phyloP scores from a whole-genome alignment of 2,329 filamentous ascomycete genomes.

The Phaeosphaeria sp. region DNA sequence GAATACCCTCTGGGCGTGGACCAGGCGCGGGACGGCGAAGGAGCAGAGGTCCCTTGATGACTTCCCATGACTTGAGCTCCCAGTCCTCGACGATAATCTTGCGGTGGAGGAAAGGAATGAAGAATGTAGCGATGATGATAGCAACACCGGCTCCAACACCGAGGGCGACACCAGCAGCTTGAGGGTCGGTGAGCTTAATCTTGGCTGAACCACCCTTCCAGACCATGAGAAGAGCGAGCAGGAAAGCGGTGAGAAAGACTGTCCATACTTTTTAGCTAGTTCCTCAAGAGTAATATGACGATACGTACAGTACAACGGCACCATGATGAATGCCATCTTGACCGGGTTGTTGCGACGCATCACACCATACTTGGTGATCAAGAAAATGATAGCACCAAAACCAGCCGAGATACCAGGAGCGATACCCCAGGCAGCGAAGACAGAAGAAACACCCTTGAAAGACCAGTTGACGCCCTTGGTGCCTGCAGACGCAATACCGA shows the following conservation, averaged over 20 bases:
- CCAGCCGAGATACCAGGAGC: conserved; percentile 62
- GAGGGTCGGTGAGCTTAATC: conserved; percentile 57
- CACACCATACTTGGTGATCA: conserved; percentile 63
- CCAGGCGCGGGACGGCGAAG: conserved; percentile 47
- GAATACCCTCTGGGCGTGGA: conserved; percentile 50
- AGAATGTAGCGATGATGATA: conserved; percentile 59
- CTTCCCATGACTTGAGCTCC: conserved; percentile 63
- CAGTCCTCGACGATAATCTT: conserved; percentile 67
- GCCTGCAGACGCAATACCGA: conserved; percentile 60
- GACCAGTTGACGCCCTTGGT: conserved; percentile 62
- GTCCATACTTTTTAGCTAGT: background rate
- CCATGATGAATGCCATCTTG: conserved; percentile 56
- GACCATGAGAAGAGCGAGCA: conserved; percentile 56
- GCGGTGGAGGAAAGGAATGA: conserved; percentile 66
- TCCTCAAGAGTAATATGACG: background rate
- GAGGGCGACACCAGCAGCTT: conserved; percentile 62
- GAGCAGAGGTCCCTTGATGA: conserved; percentile 61
- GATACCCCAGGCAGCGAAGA: conserved; percentile 68
- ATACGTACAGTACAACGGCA: conserved; percentile 8
- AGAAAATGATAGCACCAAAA: conserved; percentile 63
- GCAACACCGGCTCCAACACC: conserved; percentile 59
- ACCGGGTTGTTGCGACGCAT: conserved; percentile 62
- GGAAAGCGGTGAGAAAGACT: conserved; percentile 59
- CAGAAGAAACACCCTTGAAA: conserved; percentile 61
- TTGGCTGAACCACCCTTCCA: conserved; percentile 51